Evolutionary conservation across 805 yeast species (phyloP), one percentile per base, ranked within the genome.

Genomic region (Limtongia smithiae): DNA sequence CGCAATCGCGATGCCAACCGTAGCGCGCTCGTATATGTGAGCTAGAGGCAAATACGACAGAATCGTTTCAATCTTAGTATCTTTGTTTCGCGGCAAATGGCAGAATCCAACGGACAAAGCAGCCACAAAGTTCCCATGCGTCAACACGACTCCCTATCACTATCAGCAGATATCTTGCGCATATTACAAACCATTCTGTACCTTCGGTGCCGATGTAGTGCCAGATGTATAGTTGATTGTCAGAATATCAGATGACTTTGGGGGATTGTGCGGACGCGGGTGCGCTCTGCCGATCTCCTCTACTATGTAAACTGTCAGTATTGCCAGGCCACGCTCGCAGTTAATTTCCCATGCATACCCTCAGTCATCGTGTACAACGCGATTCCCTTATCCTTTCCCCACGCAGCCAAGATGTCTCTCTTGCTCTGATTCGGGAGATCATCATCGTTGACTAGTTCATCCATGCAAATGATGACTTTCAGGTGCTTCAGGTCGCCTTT

Each of bases 181-280:
- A 24, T 4, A 9, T 21, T 11, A 30, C 15, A 1, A 17, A 35
- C 15, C 4, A 27, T 7, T 9, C 17, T 17, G 12, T 41, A 40
- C 54, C 65, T 83, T 83, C 41, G 90, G 90, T 15, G 74, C 66
- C 15, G 88, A 88, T 1, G 89, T 82, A 1, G 90, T 83, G 28
- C 90, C 90, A 0, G 86, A 80, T 2, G 90, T 83, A 63, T 82
- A 83, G 6, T 83, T 78, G 41, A 83, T 76, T 15, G 89, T 81
- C 62, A 78, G 80, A 17, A 76, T 40, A 21, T 76, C 73, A 14
- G 77, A 74, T 1, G 81, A 76, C 1, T 65, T 68, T 22, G 87
- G 84, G 11, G 78, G 77, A 35, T 64, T 60, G 51, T 64, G 60
- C 36, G 74, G 67, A 42, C 65, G 60, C 44, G 85, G 83, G 39